Evolutionary conservation across 208 protist species (phyloP).

Genomic region (Polymyxa betae): DNA sequence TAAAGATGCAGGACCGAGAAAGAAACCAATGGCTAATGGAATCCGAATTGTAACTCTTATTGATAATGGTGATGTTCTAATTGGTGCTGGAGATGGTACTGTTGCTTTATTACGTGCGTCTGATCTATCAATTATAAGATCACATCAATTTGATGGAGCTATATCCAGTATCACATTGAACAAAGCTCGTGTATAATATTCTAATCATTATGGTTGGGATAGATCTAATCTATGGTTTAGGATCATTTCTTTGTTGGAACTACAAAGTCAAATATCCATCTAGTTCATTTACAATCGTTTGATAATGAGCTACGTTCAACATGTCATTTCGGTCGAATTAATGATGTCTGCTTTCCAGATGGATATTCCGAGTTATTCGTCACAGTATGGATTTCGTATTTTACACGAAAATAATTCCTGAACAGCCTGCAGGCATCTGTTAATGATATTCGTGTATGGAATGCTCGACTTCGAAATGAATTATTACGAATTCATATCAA

Average conservation of each 20-base stretch:
- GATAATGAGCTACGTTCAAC: slow-evolving; percentile 80
- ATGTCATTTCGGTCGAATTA: slow-evolving; percentile 86
- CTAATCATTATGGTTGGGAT: too few species aligned
- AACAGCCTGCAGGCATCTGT: too few species aligned
- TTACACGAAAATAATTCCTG: too few species aligned
- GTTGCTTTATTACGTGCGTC: slow-evolving; percentile 85
- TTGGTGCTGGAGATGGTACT: slow-evolving; percentile 84
- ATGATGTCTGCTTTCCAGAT: slow-evolving; percentile 86
- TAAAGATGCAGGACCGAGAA: slow-evolving; percentile 57
- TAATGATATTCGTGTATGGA: slow-evolving; percentile 84
- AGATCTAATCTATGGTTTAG: too few species aligned
- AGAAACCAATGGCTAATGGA: slow-evolving; percentile 58
- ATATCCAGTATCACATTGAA: slow-evolving; percentile 82
- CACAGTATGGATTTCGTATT: too few species aligned
- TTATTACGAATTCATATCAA: slow-evolving; percentile 89
- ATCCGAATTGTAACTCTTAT: slow-evolving; percentile 44
- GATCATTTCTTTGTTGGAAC: slow-evolving; percentile 87
- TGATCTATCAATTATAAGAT: slow-evolving; percentile 80
- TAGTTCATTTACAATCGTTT: slow-evolving; percentile 84
- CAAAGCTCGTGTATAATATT: slow-evolving; percentile 63
- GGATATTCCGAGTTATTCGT: slow-evolving; percentile 88
- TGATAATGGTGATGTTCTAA: slow-evolving; percentile 73
- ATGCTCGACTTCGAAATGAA: slow-evolving; percentile 82
- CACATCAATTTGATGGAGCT: slow-evolving; percentile 77
- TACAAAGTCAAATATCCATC: slow-evolving; percentile 84